These are phyloP conservation scores for Elongisporangium prolatum DNA, from an alignment of 352 stramenopile species.

Conservation along the genomic window DNA sequence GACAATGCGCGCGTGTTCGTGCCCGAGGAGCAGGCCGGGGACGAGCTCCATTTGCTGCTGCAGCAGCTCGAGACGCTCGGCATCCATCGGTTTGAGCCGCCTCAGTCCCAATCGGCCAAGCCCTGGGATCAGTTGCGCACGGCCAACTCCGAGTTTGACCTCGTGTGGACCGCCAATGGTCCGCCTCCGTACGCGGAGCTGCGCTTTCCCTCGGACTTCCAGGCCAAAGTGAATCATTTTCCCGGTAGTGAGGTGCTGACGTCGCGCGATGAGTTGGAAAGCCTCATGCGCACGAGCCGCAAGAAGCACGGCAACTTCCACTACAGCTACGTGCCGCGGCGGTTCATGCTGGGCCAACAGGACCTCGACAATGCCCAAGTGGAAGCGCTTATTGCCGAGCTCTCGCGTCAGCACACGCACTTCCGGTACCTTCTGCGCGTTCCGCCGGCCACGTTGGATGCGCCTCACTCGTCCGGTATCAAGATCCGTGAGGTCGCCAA, in stretches of 20 bases:
- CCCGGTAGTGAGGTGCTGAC: constrained; percentile 50
- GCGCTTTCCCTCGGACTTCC: constrained; percentile 34
- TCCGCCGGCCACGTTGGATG: constrained; percentile 9
- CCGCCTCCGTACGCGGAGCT: constrained; percentile 30
- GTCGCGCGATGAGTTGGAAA: constrained; percentile 30
- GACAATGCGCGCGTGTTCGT: constrained; percentile 41
- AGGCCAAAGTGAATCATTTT: constrained; percentile 64
- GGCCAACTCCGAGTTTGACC: constrained; percentile 48
- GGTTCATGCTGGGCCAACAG: constrained; percentile 54
- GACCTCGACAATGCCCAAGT: constrained; percentile 40
- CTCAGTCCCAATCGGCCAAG: constrained; percentile 11
- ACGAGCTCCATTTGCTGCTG: constrained; percentile 36
- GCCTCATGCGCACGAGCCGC: constrained; percentile 42
- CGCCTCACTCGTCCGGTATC: not conserved
- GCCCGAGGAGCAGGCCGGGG: constrained; percentile 27
- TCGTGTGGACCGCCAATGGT: constrained; percentile 51
- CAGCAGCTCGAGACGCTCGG: constrained; percentile 48
- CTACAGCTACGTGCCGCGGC: constrained; percentile 58
- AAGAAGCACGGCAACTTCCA: constrained; percentile 53
- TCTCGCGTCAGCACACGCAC: constrained; percentile 42
- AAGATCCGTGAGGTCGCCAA: not conserved
- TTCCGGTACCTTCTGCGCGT: constrained; percentile 49
- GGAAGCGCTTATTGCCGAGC: constrained; percentile 32
- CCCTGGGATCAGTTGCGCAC: constrained; percentile 37
- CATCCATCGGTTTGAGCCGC: constrained; percentile 40